Percentiles rank a stretch among this genome's conserved stretches.
Evolutionary conservation across 441 rosid species (phyloP).

Genomic region (Populus hybrid): DNA sequence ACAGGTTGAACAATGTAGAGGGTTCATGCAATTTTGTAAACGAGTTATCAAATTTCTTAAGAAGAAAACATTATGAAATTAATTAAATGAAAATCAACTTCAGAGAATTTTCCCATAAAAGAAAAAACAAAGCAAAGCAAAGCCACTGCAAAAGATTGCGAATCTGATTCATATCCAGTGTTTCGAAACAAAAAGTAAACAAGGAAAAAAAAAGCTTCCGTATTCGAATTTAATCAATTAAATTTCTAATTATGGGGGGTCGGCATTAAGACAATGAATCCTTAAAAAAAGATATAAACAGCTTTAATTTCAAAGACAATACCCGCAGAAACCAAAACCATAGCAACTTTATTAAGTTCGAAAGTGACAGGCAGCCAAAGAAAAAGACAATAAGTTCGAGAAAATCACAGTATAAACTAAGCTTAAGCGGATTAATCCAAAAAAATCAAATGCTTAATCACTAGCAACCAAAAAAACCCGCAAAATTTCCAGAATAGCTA

Average conservation of each 20-base stretch:
- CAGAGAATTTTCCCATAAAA: background rate
- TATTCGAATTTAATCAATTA: background rate
- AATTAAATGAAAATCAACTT: background rate
- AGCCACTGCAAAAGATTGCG: background rate
- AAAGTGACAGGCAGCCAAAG: background rate
- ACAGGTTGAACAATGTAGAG: background rate
- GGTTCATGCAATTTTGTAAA: background rate
- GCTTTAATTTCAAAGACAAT: constrained; percentile 7
- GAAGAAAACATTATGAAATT: no score
- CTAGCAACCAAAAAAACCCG: background rate
- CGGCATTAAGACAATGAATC: constrained; percentile 14
- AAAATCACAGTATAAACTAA: background rate
- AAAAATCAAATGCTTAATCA: background rate
- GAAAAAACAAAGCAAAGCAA: background rate
- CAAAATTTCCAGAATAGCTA: background rate
- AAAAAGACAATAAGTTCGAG: background rate
- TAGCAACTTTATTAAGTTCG: background rate
- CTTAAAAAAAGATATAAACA: constrained; percentile 8
- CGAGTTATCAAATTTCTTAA: background rate
- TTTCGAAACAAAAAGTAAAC: constrained; percentile 1
- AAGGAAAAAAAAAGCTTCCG: background rate
- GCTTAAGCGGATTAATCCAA: background rate
- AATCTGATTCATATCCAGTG: constrained; percentile 11
- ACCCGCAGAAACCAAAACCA: constrained; percentile 12
- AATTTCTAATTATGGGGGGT: constrained; percentile 10